phyloP scores from a whole-genome alignment of 225 moss, liverwort and hornwort species.

The Pseudoscleropodium purum region DNA sequence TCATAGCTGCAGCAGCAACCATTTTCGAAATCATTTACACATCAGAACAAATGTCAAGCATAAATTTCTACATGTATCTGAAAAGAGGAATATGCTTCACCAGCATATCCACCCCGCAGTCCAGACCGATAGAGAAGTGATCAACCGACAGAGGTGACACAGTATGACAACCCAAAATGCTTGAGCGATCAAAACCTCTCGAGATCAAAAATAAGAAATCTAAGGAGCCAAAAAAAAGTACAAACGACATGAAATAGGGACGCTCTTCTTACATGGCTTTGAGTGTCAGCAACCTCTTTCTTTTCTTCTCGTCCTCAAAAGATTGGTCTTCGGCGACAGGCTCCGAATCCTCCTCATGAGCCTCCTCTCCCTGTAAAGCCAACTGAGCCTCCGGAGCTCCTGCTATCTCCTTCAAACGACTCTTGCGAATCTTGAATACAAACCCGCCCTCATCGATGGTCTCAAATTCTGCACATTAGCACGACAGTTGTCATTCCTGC shows the following conservation, averaged over 20 bases:
- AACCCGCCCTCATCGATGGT: conserved; percentile 43
- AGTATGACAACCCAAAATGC: neutral
- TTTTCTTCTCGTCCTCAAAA: conserved; percentile 19
- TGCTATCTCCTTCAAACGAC: conserved; percentile 21
- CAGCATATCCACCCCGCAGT: neutral
- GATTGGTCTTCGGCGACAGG: conserved; percentile 1
- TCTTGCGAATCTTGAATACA: conserved; percentile 44
- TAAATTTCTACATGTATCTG: neutral
- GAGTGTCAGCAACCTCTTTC: conserved; percentile 30
- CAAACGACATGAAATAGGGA: neutral
- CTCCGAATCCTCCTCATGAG: neutral
- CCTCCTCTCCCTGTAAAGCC: conserved; percentile 1
- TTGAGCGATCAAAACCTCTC: neutral
- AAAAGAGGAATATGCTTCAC: neutral
- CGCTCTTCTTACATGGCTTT: conserved; percentile 31
- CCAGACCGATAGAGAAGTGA: neutral
- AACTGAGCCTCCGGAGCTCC: neutral
- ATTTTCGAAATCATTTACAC: neutral
- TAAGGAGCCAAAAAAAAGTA: neutral
- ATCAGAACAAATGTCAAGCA: neutral
- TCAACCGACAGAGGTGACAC: neutral
- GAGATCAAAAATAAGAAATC: neutral
- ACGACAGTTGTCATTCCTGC: neutral
- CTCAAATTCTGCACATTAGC: conserved; percentile 35
- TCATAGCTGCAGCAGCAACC: conserved; percentile 28